These are phyloP conservation scores for Ceratocystis albifundus DNA, from an alignment of 2,329 filamentous ascomycete species.

Conservation along the genomic window DNA sequence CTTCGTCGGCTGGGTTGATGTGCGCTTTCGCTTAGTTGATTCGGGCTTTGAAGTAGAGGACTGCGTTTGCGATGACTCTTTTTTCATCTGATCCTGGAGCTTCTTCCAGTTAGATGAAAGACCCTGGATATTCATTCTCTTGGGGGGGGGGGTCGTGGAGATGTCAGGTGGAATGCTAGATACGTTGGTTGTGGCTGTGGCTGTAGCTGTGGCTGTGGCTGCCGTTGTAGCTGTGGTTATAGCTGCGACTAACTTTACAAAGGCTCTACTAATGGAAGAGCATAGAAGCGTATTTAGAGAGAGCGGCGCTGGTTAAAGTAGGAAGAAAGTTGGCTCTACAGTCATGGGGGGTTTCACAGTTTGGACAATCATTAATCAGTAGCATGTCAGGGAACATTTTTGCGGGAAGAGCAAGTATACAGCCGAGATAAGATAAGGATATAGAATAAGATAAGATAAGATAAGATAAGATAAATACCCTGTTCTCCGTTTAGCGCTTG, in stretches of 20 bases:
- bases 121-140: slow-evolving; percentile 28
- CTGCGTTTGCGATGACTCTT: slow-evolving; percentile 30
- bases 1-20: slow-evolving; percentile 21
- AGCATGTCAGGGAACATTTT: not conserved
- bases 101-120: slow-evolving; percentile 68
- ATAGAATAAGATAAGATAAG: not conserved
- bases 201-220: too few species aligned
- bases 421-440: not conserved
- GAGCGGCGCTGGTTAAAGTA: not conserved
- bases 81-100: slow-evolving; percentile 52
- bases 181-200: not conserved
- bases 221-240: too few species aligned
- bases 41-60: slow-evolving; percentile 26
- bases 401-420: not conserved
- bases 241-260: too few species aligned
- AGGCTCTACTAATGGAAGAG: too few species aligned
- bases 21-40: slow-evolving; percentile 29
- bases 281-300: too few species aligned
- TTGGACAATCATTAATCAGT: not conserved
- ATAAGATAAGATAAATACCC: not conserved
- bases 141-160: not conserved
- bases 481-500: not conserved
- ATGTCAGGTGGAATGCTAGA: not conserved
- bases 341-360: not conserved
- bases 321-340: not conserved